phyloP scores from a whole-genome alignment of 768 basidiomycete genomes.

The Mrakia gelida region DNA sequence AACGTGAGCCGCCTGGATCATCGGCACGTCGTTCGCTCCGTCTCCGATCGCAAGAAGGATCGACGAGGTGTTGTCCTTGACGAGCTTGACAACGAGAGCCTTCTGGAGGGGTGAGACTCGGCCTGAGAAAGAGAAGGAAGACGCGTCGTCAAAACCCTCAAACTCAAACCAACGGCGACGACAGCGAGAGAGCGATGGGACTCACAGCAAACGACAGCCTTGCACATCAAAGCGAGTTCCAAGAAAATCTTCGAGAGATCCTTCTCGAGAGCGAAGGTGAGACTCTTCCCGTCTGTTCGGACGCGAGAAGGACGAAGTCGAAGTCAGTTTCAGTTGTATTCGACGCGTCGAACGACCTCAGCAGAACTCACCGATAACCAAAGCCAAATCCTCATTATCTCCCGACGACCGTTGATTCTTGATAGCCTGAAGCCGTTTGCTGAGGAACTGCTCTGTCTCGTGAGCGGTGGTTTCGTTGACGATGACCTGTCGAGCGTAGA shows the following conservation, averaged over 20 bases:
- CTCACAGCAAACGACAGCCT: conserved; percentile 95
- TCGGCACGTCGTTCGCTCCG: conserved; percentile 96
- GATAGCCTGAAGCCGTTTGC: conserved; percentile 82
- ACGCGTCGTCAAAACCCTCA: neutral
- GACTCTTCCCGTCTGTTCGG: conserved; percentile 80
- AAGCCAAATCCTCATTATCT: conserved; percentile 88
- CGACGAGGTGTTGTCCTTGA: conserved; percentile 90
- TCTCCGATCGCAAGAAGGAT: conserved; percentile 96
- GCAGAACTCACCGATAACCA: conserved; percentile 71
- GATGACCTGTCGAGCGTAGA: conserved; percentile 64
- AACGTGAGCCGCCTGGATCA: conserved; percentile 98
- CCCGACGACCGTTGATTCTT: conserved; percentile 87
- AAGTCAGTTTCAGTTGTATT: no score
- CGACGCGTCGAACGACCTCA: no score
- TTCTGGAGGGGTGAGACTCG: conserved; percentile 98
- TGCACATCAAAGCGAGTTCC: conserved; percentile 95
- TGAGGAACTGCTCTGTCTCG: conserved; percentile 79
- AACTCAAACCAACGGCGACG: neutral
- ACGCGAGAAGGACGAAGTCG: neutral
- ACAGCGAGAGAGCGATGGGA: conserved; percentile 22
- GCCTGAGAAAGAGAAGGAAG: conserved; percentile 50
- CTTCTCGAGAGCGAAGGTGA: conserved; percentile 89
- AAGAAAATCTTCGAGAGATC: conserved; percentile 82
- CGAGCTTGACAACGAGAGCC: conserved; percentile 95
- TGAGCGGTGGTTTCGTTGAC: conserved; percentile 83